Percentiles rank a stretch among this genome's conserved stretches.
Evolutionary conservation across 768 basidiomycete genomes (phyloP).

Genomic region (Kwoniella heveanensis): DNA sequence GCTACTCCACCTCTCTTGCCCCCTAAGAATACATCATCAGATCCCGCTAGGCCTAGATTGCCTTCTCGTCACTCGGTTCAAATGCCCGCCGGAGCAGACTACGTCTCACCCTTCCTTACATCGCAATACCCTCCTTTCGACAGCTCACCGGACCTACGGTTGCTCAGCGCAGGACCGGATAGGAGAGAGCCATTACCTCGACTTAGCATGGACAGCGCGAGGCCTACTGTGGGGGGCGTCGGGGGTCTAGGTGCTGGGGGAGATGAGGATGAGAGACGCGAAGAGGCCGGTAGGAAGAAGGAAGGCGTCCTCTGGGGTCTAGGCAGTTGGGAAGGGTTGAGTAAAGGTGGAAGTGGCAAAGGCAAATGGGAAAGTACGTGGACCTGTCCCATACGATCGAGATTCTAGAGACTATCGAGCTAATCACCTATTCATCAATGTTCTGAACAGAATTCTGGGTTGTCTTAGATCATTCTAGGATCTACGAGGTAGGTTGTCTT

Average conservation of each 20-base stretch:
- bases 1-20: slow-evolving; percentile 9
- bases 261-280: slow-evolving; percentile 45
- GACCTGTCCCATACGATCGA: too few species aligned
- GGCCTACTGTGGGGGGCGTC: slow-evolving; percentile 26
- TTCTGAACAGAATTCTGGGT: slow-evolving; percentile 51
- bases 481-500: slow-evolving; percentile 48
- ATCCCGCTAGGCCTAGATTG: slow-evolving; percentile 17
- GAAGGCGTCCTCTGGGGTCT: slow-evolving; percentile 55
- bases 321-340: slow-evolving; percentile 53
- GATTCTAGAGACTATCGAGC: too few species aligned
- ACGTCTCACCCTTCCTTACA: slow-evolving; percentile 25
- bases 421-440: not conserved
- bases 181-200: not conserved
- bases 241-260: slow-evolving; percentile 35
- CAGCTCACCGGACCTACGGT: slow-evolving; percentile 16
- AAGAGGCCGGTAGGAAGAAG: slow-evolving; percentile 51
- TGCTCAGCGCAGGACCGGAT: not conserved
- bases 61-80: slow-evolving; percentile 29
- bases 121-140: slow-evolving; percentile 1
- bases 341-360: slow-evolving; percentile 37
- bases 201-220: slow-evolving; percentile 10
- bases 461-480: slow-evolving; percentile 51
- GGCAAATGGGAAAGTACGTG: slow-evolving; percentile 55
- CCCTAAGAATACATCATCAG: not conserved
- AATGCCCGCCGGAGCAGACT: slow-evolving; percentile 18